Base-by-base conservation (phyloP, 495 filamentous ascomycete genomes). In the Hyphodiscus hymeniophilus region DNA sequence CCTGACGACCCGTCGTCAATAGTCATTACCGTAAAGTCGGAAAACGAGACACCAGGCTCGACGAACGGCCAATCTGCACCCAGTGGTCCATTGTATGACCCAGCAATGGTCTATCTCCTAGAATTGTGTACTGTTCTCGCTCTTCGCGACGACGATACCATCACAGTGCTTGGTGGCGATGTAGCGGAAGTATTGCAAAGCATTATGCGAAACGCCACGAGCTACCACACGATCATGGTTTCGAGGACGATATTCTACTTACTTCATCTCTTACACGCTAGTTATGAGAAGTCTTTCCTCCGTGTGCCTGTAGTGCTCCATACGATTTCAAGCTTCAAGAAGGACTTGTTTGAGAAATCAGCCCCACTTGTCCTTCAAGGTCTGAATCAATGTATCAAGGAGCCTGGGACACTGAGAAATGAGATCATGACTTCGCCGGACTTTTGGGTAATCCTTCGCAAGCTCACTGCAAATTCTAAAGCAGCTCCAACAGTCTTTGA, bases 381-480 rank as follows among this genome's bases (percentile, higher is more conserved):
- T 2, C 68, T 99, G 12, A 75, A 78, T 22, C 70, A 83, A 16
- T 97, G 92, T 58, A 80, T 91, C 48, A 78, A 81, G 39, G 77
- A 85, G 47, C 77, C 85, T 0, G 79, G 79, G 21, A 79, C 81
- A 20, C 73, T 99, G 17, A 78, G 87, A 47, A 95, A 83, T 52
- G 91, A 96, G 65, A 87, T 97, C 51, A 89, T 91, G 58, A 89
- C 87, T 16, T 95, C 91, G 21, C 92, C 92, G 1, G 94, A 99
- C 56, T 96, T 99, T 64, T 99, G 92, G 92, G 83, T 87, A 13
- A 89, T 95, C 33, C 68, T 99, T 30, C 78, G 86, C 50, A 79
- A 79, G 8, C 70, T 99, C 28, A 77, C 86, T 31, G 66, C 68
- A 7, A 73, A 82, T 38, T 59, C 75, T 12, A 82, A 87, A 34